Conservation (phyloP, 2,329 filamentous ascomycete genomes). For the Aspergillus fumigatus region DNA sequence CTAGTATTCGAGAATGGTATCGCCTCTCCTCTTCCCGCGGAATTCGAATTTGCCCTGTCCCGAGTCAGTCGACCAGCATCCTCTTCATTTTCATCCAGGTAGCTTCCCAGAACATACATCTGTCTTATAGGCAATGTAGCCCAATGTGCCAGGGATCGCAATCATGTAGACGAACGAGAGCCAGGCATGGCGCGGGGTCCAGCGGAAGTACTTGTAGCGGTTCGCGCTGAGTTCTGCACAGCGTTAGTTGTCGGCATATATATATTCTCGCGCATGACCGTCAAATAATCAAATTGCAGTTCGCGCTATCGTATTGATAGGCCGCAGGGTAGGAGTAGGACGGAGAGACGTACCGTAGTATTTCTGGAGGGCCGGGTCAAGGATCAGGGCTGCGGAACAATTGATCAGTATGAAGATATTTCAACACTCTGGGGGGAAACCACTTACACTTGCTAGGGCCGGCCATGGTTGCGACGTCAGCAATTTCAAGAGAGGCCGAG, state of each 20-base stretch:
- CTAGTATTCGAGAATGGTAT: conserved; percentile 76
- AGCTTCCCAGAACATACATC: conserved; percentile 61
- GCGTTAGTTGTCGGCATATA: not conserved
- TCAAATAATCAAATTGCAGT: not conserved
- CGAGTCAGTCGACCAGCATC: conserved; percentile 15
- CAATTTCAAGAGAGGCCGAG: not conserved
- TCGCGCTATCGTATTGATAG: not conserved
- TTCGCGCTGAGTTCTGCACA: conserved; percentile 70
- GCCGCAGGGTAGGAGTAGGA: conserved; percentile 10
- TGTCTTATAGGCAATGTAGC: conserved; percentile 69
- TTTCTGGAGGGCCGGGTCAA: conserved; percentile 45
- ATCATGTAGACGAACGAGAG: conserved; percentile 73
- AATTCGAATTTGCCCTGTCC: conserved; percentile 78
- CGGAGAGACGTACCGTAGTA: conserved; percentile 44
- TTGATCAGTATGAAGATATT: conserved; percentile 41
- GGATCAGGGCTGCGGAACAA: conserved; percentile 40
- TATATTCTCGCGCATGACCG: conserved; percentile 10
- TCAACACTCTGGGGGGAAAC: not conserved
- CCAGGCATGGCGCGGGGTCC: conserved; percentile 77
- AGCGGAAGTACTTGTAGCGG: conserved; percentile 93
- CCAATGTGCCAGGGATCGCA: conserved; percentile 66
- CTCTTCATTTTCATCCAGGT: not conserved
- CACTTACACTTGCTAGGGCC: conserved; percentile 47
- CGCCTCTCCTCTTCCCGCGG: conserved; percentile 82
- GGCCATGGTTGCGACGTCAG: conserved; percentile 42